Percentiles rank a stretch among this genome's conserved stretches.
Conservation (phyloP, 805 yeast genomes). For the Saccharomycopsis oosterbeekiorum region DNA sequence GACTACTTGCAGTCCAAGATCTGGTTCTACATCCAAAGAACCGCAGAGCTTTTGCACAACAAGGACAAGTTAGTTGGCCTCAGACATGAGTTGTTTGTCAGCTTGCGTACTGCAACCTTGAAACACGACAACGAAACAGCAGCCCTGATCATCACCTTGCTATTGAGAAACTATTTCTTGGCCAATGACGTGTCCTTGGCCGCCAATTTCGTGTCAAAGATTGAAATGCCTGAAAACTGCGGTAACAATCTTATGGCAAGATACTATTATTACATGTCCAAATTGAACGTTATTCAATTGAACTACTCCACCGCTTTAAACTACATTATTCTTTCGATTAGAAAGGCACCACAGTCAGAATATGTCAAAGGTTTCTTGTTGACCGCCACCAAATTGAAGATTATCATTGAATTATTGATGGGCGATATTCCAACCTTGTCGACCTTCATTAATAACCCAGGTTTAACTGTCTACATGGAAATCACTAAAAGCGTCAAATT, state of each 20-base stretch:
- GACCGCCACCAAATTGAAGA: constrained; percentile 78
- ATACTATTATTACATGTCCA: constrained; percentile 84
- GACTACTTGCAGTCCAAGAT: constrained; percentile 82
- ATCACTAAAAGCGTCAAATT: constrained; percentile 85
- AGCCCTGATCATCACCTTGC: constrained; percentile 76
- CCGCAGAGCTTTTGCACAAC: constrained; percentile 48
- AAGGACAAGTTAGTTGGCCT: constrained; percentile 41
- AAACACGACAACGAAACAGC: constrained; percentile 90
- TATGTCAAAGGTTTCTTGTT: constrained; percentile 82
- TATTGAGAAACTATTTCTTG: constrained; percentile 69
- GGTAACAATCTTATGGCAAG: constrained; percentile 86
- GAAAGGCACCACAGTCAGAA: constrained; percentile 90
- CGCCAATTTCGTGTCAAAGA: constrained; percentile 77
- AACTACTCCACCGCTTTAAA: constrained; percentile 88
- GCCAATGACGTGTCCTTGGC: constrained; percentile 82
- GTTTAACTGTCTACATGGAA: constrained; percentile 72
- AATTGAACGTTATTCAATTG: constrained; percentile 82
- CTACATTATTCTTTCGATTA: constrained; percentile 84
- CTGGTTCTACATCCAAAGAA: constrained; percentile 84
- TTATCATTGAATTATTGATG: constrained; percentile 83
- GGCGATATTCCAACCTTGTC: constrained; percentile 94
- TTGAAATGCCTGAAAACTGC: constrained; percentile 78
- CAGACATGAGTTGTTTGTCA: constrained; percentile 60
- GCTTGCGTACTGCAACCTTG: constrained; percentile 78
- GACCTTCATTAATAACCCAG: constrained; percentile 52